phyloP scores from a whole-genome alignment of 2,329 filamentous ascomycete genomes.

The Alternaria solani region DNA sequence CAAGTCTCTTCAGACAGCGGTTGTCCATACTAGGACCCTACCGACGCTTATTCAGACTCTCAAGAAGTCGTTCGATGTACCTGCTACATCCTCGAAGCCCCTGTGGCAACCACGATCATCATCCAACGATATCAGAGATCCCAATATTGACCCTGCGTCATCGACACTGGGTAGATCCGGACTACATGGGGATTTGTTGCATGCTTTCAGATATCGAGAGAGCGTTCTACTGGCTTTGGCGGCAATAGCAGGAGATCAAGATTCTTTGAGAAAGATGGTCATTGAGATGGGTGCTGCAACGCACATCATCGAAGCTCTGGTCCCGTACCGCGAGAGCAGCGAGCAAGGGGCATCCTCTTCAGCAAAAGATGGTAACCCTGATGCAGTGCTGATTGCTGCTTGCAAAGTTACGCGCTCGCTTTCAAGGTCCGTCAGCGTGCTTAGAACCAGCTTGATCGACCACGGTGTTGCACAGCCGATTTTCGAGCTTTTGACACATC shows the following conservation, averaged over 20 bases:
- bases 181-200: conserved; percentile 62
- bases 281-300: conserved; percentile 82
- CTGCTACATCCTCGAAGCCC: conserved; percentile 57
- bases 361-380: conserved; percentile 75
- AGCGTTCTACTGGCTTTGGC: conserved; percentile 79
- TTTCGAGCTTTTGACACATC: conserved; percentile 76
- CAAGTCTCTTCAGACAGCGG: conserved; percentile 80
- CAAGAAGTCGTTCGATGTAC: conserved; percentile 71
- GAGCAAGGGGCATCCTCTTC: conserved; percentile 42
- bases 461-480: conserved; percentile 80
- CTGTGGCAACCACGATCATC: conserved; percentile 62
- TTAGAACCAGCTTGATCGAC: conserved; percentile 88
- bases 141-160: conserved; percentile 42
- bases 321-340: conserved; percentile 61
- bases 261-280: conserved; percentile 82
- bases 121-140: conserved; percentile 34
- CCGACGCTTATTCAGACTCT: conserved; percentile 69
- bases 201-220: conserved; percentile 79
- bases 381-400: conserved; percentile 80
- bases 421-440: conserved; percentile 81
- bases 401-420: conserved; percentile 83
- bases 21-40: conserved; percentile 73
- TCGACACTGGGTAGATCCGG: conserved; percentile 44
- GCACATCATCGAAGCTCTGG: conserved; percentile 85
- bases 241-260: conserved; percentile 81